Percentiles rank a stretch among this genome's conserved stretches.
These are phyloP conservation scores for Hygrophorus pudorinus DNA, from an alignment of 768 basidiomycete species.

Conservation along the genomic window DNA sequence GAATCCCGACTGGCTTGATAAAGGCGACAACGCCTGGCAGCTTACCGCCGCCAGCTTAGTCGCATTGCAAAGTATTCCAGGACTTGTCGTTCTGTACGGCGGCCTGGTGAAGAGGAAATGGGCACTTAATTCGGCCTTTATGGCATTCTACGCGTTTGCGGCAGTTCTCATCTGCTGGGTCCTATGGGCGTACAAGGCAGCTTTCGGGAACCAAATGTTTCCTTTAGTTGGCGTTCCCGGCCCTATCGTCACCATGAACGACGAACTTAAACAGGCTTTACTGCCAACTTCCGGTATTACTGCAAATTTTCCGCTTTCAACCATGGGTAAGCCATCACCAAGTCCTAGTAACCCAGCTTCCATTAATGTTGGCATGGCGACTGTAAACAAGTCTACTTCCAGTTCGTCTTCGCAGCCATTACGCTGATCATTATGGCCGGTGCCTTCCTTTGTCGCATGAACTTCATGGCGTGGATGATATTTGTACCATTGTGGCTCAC, in stretches of 20 bases:
- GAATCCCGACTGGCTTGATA: slow-evolving; percentile 1
- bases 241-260: slow-evolving; percentile 1
- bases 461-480: slow-evolving; percentile 6
- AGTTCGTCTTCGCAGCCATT: slow-evolving; percentile 8
- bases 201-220: slow-evolving; percentile 5
- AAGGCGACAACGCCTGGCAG: slow-evolving; percentile 6
- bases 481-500: slow-evolving; percentile 6
- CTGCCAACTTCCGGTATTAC: neutral
- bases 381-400: slow-evolving; percentile 7
- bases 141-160: slow-evolving; percentile 6
- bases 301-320: slow-evolving; percentile 4
- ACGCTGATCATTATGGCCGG: slow-evolving; percentile 7
- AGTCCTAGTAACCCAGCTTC: neutral
- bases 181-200: slow-evolving; percentile 5
- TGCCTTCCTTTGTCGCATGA: slow-evolving; percentile 6
- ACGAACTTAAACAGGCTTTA: slow-evolving; percentile 3
- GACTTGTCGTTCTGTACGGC: slow-evolving; percentile 5
- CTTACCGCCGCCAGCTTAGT: slow-evolving; percentile 6
- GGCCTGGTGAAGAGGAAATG: slow-evolving; percentile 6
- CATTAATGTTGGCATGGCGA: neutral
- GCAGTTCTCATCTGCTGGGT: slow-evolving; percentile 7
- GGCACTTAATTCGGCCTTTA: slow-evolving; percentile 6
- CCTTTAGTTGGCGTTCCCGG: slow-evolving; percentile 4
- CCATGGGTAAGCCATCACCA: slow-evolving; percentile 2
- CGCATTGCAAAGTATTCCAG: slow-evolving; percentile 5